Conservation (phyloP, 139 green algal species). For the Desmodesmus armatus region DNA sequence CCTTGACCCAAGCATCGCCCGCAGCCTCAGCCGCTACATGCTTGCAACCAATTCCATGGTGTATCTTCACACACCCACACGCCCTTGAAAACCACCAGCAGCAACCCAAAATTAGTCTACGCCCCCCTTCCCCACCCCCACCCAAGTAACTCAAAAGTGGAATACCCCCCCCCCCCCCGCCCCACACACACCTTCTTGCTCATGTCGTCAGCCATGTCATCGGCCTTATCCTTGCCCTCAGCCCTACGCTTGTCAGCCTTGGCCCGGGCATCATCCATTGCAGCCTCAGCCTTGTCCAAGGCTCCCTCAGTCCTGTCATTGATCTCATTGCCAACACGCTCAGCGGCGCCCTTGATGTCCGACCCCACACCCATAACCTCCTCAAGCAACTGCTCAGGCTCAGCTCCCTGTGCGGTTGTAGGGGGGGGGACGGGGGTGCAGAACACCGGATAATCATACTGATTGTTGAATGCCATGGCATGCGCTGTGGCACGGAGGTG, state of each 20-base stretch:
- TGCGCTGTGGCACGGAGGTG: no score
- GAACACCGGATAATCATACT: background rate
- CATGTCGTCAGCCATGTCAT: background rate
- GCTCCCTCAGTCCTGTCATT: background rate
- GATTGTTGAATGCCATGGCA: no score
- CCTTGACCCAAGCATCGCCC: no score
- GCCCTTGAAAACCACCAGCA: background rate
- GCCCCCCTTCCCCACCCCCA: background rate
- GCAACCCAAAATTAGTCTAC: background rate
- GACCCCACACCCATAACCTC: slow-evolving; percentile 5
- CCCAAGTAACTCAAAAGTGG: no score
- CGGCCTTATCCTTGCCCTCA: background rate
- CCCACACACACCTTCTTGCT: background rate
- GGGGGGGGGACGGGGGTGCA: background rate
- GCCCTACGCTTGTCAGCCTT: background rate
- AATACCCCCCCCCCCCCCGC: no score
- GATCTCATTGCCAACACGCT: background rate
- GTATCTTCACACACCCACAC: background rate
- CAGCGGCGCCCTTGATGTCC: background rate
- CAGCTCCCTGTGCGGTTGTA: background rate
- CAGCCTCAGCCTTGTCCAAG: background rate
- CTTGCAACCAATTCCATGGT: no score
- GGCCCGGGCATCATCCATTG: background rate
- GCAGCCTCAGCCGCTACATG: no score
- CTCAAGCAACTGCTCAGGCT: slow-evolving; percentile 17